These are phyloP conservation scores for Coprinellus micaceus DNA, from an alignment of 768 basidiomycete species.

Conservation along the genomic window DNA sequence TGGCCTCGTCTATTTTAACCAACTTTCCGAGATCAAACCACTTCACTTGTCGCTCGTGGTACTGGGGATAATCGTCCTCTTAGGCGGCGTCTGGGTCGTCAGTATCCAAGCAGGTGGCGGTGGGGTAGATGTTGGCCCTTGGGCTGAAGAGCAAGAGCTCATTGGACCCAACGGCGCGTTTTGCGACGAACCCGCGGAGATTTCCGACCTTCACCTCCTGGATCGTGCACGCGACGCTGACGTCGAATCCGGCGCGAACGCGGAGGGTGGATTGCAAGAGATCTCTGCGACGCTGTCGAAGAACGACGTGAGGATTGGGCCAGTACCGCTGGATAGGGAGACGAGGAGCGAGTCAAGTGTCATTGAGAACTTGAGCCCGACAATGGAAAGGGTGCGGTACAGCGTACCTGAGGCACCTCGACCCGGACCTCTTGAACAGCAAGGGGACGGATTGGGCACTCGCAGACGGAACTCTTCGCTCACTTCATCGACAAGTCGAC, in stretches of 20 bases:
- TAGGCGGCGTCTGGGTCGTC: slow-evolving; percentile 88
- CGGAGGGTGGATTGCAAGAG: slow-evolving; percentile 2
- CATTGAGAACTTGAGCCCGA: slow-evolving; percentile 8
- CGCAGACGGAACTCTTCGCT: background rate
- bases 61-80: slow-evolving; percentile 71
- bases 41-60: slow-evolving; percentile 73
- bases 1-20: slow-evolving; percentile 85
- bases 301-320: slow-evolving; percentile 13
- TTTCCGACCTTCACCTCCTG: background rate
- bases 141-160: slow-evolving; percentile 40
- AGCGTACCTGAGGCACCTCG: background rate
- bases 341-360: slow-evolving; percentile 30
- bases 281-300: background rate
- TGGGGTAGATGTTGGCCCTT: slow-evolving; percentile 44
- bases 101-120: slow-evolving; percentile 66
- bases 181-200: slow-evolving; percentile 23
- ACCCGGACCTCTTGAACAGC: background rate
- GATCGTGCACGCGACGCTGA: slow-evolving; percentile 20
- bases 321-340: slow-evolving; percentile 28
- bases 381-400: background rate
- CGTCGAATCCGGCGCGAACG: slow-evolving; percentile 4
- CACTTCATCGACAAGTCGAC: background rate
- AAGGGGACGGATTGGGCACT: too few species aligned
- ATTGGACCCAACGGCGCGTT: slow-evolving; percentile 18
- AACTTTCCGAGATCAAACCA: slow-evolving; percentile 66